Base-by-base conservation (phyloP, 2,329 filamentous ascomycete genomes). In the Talaromyces sp. region DNA sequence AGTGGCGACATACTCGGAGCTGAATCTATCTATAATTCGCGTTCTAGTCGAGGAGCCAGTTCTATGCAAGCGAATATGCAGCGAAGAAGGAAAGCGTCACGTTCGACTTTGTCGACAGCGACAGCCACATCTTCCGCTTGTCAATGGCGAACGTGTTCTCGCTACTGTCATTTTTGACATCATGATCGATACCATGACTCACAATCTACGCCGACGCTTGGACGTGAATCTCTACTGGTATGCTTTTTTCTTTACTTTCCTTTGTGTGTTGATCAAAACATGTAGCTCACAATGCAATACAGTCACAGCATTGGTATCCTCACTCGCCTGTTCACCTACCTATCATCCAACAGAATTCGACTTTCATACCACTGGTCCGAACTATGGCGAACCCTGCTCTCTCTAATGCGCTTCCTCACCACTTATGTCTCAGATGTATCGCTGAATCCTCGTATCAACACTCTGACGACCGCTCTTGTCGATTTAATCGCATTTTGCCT, bases 361-460 rank as follows among this genome's bases (percentile, higher is more conserved):
- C 81, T 98, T 19, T 76, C 82, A 17, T 97, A 97, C 73, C 95
- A 99, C 77, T 99, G 95, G 95, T 87, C 91, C 1, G 93, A 98
- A 69, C 84, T 99, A 29, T 99, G 96, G 86, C 88, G 93, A 56
- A 90, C 90, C 1, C 81, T 99, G 3, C 83, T 98, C 11, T 89
- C 91, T 5, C 87, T 99, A 24, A 86, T 96, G 65, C 89, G 91
- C 50, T 99, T 99, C 78, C 81, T 98, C 51, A 91, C 89, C 2
- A 93, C 89, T 27, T 99, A 99, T 71, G 85, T 88, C 4, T 78
- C 85, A 6, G 93, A 97, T 68, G 80, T 99, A 29, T 86, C 87
- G 66, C 80, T 80, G 38, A 78, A 91, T 49, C 78, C 85, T 2
- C 84, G 88, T 63, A 88, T 93, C n/a, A 82, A 88, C 50, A 85